Evolutionary conservation across 1,139 yeast species (phyloP), one percentile per base, ranked within the genome.

Genomic region (Saccharomycopsis crataegensis): DNA sequence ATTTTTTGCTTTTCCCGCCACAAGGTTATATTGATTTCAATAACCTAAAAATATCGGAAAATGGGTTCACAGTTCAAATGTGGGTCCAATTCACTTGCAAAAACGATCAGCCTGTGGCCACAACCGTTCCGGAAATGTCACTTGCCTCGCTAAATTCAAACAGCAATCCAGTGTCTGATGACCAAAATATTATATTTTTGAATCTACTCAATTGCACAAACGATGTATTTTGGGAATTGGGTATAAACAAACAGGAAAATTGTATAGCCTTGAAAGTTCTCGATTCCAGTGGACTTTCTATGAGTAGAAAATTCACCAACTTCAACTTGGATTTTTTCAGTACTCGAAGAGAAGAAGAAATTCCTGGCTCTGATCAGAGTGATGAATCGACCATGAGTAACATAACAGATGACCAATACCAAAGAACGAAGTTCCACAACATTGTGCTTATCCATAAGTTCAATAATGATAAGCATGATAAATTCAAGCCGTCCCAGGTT

Each of bases 371-470:
- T 8, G 44, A 47, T 22, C 34, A 22, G 11, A 12, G 2, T 8
- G 16, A 43, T 34, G 14, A 48, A 32, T 12, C 31, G 2, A 45
- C 11, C 17, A 17, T 11, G n/a, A 33, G 17, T 43, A 45, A 22
- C 12, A 45, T 16, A 12, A 14, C 3, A 3, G 52, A 46, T n/a
- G 38, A 28, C 16, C 36, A 44, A n/a, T 53, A 50, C 36, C 42
- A 31, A 3, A 43, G 41, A 33, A 50, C 57, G 3, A 54, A 49
- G 4, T 52, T 63, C 1, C 66, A 67, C 52, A 62, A 69, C 49
- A 48, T 69, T 6, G 59, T 59, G 0, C 31, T 68, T 3, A 57
- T 59, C 5, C 70, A 67, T 51, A 57, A 55, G 34, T 44, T 52
- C 33, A 48, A 49, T 43, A 41, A 46, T 31, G 37, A 48, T 16